Conservation (phyloP, 2,329 filamentous ascomycete genomes). For the Venturia pyrina region DNA sequence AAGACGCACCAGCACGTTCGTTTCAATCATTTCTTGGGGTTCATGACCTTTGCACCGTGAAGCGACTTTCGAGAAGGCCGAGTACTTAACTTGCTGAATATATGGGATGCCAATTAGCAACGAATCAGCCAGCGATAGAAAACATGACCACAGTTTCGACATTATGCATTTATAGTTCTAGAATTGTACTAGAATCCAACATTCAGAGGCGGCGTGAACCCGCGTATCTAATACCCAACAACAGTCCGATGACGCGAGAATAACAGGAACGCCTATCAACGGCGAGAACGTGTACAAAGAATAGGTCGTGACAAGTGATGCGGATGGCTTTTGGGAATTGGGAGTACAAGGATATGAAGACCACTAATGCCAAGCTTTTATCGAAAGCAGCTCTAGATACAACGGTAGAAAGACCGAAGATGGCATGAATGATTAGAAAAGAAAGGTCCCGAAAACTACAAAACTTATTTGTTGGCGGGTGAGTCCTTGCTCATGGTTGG, state of each 20-base stretch:
- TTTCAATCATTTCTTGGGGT: too few species aligned
- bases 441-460: not conserved
- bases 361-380: not conserved
- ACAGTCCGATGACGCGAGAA: not conserved
- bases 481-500: constrained; percentile 35
- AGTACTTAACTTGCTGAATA: too few species aligned
- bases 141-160: not conserved
- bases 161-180: not conserved
- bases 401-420: not conserved
- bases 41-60: too few species aligned
- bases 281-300: not conserved
- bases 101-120: too few species aligned
- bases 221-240: not conserved
- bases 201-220: not conserved
- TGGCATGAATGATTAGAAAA: not conserved
- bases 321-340: not conserved
- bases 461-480: constrained; percentile 37
- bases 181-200: not conserved
- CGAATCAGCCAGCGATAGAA: not conserved
- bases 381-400: not conserved
- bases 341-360: not conserved
- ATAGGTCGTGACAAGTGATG: not conserved
- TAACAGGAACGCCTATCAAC: not conserved
- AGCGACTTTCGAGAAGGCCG: too few species aligned
- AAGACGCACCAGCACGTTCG: too few species aligned